Evolutionary conservation across 768 basidiomycete species (phyloP), one percentile per base, ranked within the genome.

Genomic region (Boletus insuetus): DNA sequence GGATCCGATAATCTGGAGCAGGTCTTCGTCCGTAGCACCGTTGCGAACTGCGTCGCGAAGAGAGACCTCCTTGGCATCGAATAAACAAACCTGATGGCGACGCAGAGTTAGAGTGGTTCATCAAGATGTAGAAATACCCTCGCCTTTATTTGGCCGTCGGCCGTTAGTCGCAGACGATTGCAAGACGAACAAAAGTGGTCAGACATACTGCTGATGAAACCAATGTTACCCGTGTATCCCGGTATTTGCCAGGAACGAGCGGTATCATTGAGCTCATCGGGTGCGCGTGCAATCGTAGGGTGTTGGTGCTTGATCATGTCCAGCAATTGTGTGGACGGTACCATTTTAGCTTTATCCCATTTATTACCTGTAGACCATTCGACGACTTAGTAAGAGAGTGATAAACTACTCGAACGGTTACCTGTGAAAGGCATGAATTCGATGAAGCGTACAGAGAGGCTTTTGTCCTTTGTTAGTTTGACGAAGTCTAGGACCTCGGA

Each of bases 391-490:
- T 19, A 54, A 54, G 39, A 22, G 46, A 42, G 56, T 2, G 4
- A 29, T 32, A n/a, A 45, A 49, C 12, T 34, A 41, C 40, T 54
- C 4, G 38, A 47, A 42, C 3, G 64, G 70, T 58, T 59, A 89
- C 88, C 93, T 61, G 85, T 87, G 69, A 96, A 96, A 12, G 93
- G 91, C 94, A 96, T 95, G 66, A 90, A 95, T 70, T 94, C 92
- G 54, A 94, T 95, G 69, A 95, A 93, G 37, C 94, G 82, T 39
- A 94, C 83, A 38, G 83, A 89, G 24, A 93, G 70, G 3, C 74
- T 69, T 43, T 76, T 76, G 43, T 87, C 73, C 61, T 79, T 82
- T 6, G 89, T 90, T 72, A 94, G 74, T 62, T 86, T 82, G 39
- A 92, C 83, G 65, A 95, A 94, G 54, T 88, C 86, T 3, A 84